These are phyloP conservation scores for Colletotrichum brevisporum DNA, from an alignment of 2,329 filamentous ascomycete species.

Conservation along the genomic window DNA sequence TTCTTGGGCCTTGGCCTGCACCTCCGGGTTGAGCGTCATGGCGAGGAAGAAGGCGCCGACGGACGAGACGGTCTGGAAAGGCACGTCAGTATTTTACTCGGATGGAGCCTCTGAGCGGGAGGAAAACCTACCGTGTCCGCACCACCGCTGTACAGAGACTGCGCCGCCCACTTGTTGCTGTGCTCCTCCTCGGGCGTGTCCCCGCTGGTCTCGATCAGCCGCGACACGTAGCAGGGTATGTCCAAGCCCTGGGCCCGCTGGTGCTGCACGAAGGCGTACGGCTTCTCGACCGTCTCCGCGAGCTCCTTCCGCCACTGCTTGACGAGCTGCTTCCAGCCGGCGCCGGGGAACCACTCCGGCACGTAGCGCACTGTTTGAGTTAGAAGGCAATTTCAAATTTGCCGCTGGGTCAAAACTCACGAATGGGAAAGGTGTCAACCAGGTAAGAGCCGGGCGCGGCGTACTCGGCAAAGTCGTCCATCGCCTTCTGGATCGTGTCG, in stretches of 20 bases:
- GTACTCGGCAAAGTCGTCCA: conserved; percentile 36
- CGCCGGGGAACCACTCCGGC: conserved; percentile 38
- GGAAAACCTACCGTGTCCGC: conserved; percentile 44
- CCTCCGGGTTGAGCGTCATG: conserved; percentile 62
- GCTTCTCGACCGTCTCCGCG: conserved; percentile 14
- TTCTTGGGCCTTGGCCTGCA: conserved; percentile 46
- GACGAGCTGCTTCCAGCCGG: conserved; percentile 33
- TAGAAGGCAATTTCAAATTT: neutral
- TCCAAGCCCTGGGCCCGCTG: conserved; percentile 17
- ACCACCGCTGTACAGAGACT: conserved; percentile 27
- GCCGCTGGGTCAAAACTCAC: neutral
- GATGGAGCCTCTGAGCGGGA: fast-evolving
- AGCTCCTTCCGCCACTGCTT: conserved; percentile 23
- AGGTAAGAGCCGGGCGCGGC: conserved; percentile 27
- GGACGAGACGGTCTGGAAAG: conserved; percentile 47
- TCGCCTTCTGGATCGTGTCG: conserved; percentile 21
- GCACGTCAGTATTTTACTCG: fast-evolving
- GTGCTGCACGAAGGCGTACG: conserved; percentile 45
- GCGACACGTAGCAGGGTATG: conserved; percentile 6
- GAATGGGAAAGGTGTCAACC: conserved; percentile 37
- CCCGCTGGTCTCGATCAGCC: conserved; percentile 10
- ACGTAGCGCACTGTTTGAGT: conserved; percentile 44
- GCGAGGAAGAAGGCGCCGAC: conserved; percentile 60
- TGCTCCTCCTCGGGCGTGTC: conserved; percentile 1
- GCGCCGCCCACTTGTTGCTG: conserved; percentile 35